These are phyloP conservation scores for Penicillium decumbens DNA, from an alignment of 2,329 filamentous ascomycete species.

Conservation along the genomic window DNA sequence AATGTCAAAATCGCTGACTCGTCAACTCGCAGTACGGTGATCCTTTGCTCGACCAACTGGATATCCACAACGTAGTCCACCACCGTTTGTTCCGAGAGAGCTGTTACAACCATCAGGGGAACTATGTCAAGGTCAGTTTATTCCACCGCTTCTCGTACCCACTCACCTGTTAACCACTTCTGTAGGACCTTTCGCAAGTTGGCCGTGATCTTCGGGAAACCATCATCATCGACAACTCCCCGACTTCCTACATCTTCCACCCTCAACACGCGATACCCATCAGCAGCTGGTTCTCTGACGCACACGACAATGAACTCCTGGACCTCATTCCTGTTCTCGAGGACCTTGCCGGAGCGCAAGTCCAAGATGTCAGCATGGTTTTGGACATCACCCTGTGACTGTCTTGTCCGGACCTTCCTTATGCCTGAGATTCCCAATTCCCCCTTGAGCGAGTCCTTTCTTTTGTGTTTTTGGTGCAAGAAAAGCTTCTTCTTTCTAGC, in stretches of 20 bases:
- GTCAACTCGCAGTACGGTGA: conserved; percentile 71
- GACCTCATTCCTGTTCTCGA: conserved; percentile 97
- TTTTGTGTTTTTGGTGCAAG: conserved; percentile 20
- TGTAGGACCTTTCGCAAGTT: conserved; percentile 83
- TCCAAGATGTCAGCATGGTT: conserved; percentile 93
- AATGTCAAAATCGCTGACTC: not conserved
- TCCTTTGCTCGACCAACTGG: conserved; percentile 88
- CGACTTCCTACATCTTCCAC: conserved; percentile 98
- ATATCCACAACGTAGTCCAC: conserved; percentile 95
- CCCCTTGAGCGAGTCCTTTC: conserved; percentile 26
- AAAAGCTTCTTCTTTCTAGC: conserved; percentile 18
- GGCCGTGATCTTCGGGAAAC: conserved; percentile 93
- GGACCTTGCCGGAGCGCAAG: conserved; percentile 82
- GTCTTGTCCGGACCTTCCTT: conserved; percentile 25
- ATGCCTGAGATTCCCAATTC: conserved; percentile 25
- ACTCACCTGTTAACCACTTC: not conserved
- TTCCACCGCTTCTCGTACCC: not conserved
- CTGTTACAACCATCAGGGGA: conserved; percentile 98
- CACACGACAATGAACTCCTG: conserved; percentile 96
- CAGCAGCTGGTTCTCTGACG: conserved; percentile 99
- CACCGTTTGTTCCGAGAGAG: conserved; percentile 95
- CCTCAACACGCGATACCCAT: conserved; percentile 98
- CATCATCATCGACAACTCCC: conserved; percentile 99
- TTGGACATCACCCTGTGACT: conserved; percentile 73
- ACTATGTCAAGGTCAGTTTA: conserved; percentile 76